Conservation (phyloP, 2,329 filamentous ascomycete genomes). For the Botrytis pseudocinerea region DNA sequence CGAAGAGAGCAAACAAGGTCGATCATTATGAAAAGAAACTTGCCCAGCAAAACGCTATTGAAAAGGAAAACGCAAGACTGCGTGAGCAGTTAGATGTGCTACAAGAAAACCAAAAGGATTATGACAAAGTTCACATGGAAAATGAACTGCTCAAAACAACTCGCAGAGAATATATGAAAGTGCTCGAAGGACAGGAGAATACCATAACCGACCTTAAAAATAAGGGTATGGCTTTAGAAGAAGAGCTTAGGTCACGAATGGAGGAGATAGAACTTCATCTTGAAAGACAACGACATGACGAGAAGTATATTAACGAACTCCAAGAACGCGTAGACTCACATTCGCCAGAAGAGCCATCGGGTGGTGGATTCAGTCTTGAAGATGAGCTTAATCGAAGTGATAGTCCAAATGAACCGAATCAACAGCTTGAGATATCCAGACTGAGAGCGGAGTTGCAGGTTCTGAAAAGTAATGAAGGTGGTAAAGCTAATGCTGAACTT, state of each 20-base stretch:
- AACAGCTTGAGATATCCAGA: slow-evolving; percentile 55
- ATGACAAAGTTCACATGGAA: slow-evolving; percentile 37
- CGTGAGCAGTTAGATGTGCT: slow-evolving; percentile 57
- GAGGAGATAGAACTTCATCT: slow-evolving; percentile 39
- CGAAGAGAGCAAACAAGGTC: slow-evolving; percentile 63
- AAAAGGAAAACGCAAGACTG: slow-evolving; percentile 56
- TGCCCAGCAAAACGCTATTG: slow-evolving; percentile 55
- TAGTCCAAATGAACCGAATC: slow-evolving; percentile 44
- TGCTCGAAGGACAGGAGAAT: slow-evolving; percentile 40
- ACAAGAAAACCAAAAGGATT: slow-evolving; percentile 48
- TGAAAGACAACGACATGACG: slow-evolving; percentile 47
- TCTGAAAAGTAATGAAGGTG: slow-evolving; percentile 55
- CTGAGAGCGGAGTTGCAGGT: slow-evolving; percentile 63
- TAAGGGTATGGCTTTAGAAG: slow-evolving; percentile 45
- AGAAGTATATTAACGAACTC: slow-evolving; percentile 42
- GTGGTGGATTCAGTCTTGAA: slow-evolving; percentile 51
- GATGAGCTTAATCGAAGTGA: slow-evolving; percentile 54
- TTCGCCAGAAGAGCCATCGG: slow-evolving; percentile 30
- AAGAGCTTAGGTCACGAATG: slow-evolving; percentile 43
- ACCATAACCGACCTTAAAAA: slow-evolving; percentile 45
- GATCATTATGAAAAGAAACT: slow-evolving; percentile 65
- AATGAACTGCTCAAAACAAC: slow-evolving; percentile 41
- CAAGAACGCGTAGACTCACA: slow-evolving; percentile 19
- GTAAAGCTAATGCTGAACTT: slow-evolving; percentile 55
- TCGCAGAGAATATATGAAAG: slow-evolving; percentile 44